Base-by-base conservation (phyloP, 768 basidiomycete genomes). In the Suillus occidentalis region DNA sequence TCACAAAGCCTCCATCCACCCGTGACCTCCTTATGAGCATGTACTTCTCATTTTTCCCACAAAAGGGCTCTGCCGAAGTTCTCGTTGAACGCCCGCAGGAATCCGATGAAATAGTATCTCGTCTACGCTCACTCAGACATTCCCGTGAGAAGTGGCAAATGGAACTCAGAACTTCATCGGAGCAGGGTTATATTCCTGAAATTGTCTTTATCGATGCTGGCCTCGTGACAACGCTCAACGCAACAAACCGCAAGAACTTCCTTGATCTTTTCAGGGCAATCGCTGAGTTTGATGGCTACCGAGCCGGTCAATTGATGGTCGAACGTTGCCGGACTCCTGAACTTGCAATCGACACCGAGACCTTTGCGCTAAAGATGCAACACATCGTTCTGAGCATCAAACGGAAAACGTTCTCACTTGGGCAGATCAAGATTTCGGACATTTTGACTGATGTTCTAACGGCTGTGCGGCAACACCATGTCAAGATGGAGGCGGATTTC, bases 401-500 rank as follows among this genome's bases (percentile, higher is more conserved):
- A 79, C 89, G 92, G 70, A 97, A 95, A 78, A 99, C 97, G 3
- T 99, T 99, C 79, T 94, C 93, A 31, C 86, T 99, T 6, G 95
- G 94, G n/a, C 89, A 94, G 75, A 94, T 99, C 79, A 94, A 92
- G 76, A 97, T 99, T 63, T 90, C 92, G 36, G 96, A 99, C 75
- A 87, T 99, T 66, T 80, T 99, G 37, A 91, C 86, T 4, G 92
- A 97, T 67, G 97, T 99, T 9, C 80, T 99, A 58, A 89, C 80
- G 70, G 87, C 89, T 40, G 96, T 99, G 4, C 82, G 95, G 64
- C 83, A 85, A 68, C 96, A 98, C 76, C 97, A 97, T 73, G 97
- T 99, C 68, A 98, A 94, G 81, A 92, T 99, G 89, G 97, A 99
- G 79, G 95, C 90, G 16, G 97, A 99, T 76, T 99, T 99, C 73